Base-by-base conservation (phyloP, 768 basidiomycete species). In the Auricularia auricula-judae region DNA sequence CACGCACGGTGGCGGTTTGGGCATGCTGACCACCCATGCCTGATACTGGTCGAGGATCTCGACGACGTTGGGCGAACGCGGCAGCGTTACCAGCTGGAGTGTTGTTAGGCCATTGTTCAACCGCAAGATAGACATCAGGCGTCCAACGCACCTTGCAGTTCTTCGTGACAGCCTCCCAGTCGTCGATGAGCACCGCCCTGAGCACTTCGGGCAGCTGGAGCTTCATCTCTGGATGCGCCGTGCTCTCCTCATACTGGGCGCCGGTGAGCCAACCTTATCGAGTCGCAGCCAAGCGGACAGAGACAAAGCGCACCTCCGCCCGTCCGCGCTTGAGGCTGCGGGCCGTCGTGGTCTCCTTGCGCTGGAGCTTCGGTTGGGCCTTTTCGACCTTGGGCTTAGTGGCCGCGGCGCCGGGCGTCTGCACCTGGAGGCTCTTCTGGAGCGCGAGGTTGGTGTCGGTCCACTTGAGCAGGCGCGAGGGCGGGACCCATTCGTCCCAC, bases 401-500 rank as follows among this genome's bases (percentile, higher is more conserved):
- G 36, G 16, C 59, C 59, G 42, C 64, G 59, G 67, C 71, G 67
- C 56, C 56, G 21, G 56, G 29, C 23, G 70, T 72, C 67, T 68
- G 70, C 5, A 10, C 74, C 65, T 80, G 77, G 11, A 98, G 80
- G 33, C 74, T 75, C 73, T 93, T 91, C 72, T 98, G 94, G 67
- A 86, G 76, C 29, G 82, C 81, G 39, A 95, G 78, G 70, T 92
- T 93, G 53, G 81, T 78, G 66, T 96, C 92, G 72, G 88, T 91
- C 71, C 81, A 81, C 74, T 98, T 97, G 67, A 97, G 81, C 36
- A 98, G 78, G 3, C 97, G 87, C 29, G 72, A 72, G 29, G 84
- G 81, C 2, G 91, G 89, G 0, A 98, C 96, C 93, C 93, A 98
- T 79, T 98, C 95, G 77, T 97, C 94, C 93, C 94, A 98, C 66